Base-by-base conservation (phyloP, 1,284 basidiomycete genomes). In the Cutaneotrichosporon arboriforme region DNA sequence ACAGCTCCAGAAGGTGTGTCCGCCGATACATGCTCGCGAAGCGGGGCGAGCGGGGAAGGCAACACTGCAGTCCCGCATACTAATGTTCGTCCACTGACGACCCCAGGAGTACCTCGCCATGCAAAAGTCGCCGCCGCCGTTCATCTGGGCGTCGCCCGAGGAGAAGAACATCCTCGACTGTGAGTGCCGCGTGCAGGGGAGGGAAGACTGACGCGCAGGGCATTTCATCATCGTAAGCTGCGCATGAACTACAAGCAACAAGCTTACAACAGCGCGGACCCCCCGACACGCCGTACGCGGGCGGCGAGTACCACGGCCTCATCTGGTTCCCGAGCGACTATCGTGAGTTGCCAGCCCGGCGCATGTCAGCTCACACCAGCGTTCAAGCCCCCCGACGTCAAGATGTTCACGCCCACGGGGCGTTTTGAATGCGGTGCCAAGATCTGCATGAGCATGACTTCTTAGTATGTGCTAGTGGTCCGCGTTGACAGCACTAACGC, bases 391-490 rank as follows among this genome's bases (percentile, higher is more conserved):
- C 92, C 92, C 57, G 92, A 92, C 52, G 94, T 97, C 78, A 97
- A 96, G 87, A 89, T 96, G 87, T 83, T 88, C 69, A 97, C 92
- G 18, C 92, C 92, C 0, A 91, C 88, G 14, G 92, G 92, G 12
- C 84, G 92, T 48, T 97, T 97, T 74, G 84, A 90, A 64, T 86
- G 88, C 23, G 89, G 93, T 77, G 85, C 85, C 77, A 93, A 92
- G 81, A 97, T 97, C 61, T 94, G 90, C 70, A 92, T 92, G 77
- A 91, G 89, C 36, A 93, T 93, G 90, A 92, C 90, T 3, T 89
- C 91, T 70, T 97, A 73, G 90, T 91, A 66, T 75, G 88, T 33
- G n/a, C 21, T 14, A 9, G 5, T 40, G 8, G 10, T 20, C 17
- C 13, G n/a, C 17, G 26, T 4, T n/a, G 5, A 33, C 5, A 1